Conservation (phyloP, 108 stramenopile genomes). For the Cyclotella baltica region DNA sequence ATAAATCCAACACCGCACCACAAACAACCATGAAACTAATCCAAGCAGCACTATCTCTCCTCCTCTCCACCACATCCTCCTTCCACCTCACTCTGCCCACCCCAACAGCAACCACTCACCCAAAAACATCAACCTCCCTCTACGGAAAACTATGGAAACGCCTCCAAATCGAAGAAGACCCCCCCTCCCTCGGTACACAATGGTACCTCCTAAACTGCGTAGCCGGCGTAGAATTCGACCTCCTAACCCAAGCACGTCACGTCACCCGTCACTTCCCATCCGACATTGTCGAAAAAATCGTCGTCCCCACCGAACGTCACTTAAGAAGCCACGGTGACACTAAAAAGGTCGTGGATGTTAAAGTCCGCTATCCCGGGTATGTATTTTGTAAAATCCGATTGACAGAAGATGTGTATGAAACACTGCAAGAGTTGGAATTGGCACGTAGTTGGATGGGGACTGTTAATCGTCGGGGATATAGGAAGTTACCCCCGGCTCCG, state of each 20-base stretch:
- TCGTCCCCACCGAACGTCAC: slow-evolving; percentile 69
- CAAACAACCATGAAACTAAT: not conserved
- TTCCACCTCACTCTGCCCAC: slow-evolving; percentile 1
- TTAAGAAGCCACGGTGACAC: slow-evolving; percentile 80
- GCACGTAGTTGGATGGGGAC: slow-evolving; percentile 90
- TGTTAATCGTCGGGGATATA: slow-evolving; percentile 75
- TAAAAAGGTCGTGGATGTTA: slow-evolving; percentile 81
- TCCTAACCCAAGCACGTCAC: slow-evolving; percentile 64
- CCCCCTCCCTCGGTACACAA: slow-evolving; percentile 54
- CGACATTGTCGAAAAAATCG: slow-evolving; percentile 65
- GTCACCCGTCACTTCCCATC: slow-evolving; percentile 45
- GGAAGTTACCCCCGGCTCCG: slow-evolving; percentile 81
- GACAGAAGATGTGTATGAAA: slow-evolving; percentile 69
- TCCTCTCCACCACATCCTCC: too few relatives aligned
- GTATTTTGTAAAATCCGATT: slow-evolving; percentile 83
- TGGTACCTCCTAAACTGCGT: slow-evolving; percentile 91
- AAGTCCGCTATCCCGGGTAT: slow-evolving; percentile 86
- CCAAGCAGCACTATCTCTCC: not conserved
- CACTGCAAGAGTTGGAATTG: slow-evolving; percentile 76
- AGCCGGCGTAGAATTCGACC: slow-evolving; percentile 78
- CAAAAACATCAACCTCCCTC: slow-evolving; percentile 28
- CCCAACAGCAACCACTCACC: slow-evolving; percentile 7
- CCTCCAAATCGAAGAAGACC: slow-evolving; percentile 74
- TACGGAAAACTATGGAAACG: slow-evolving; percentile 62
- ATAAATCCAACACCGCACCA: not conserved